Evolutionary conservation across 176 grass and related monocot species (phyloP).

Genomic region (Microstegium vimineum): DNA sequence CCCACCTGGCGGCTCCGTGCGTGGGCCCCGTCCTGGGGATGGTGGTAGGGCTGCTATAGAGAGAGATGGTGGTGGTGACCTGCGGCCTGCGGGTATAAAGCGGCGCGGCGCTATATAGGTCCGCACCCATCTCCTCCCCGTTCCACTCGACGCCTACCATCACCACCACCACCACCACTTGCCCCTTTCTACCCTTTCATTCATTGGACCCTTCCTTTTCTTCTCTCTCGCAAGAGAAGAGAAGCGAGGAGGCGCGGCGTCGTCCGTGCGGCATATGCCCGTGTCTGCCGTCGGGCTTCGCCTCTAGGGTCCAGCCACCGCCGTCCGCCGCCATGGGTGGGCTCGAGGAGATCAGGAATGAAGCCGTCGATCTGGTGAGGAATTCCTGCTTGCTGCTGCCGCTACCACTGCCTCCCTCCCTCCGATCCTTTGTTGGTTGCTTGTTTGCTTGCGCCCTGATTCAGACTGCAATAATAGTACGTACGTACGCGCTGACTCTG

Average conservation of each 20-base stretch:
- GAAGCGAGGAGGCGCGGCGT: neutral
- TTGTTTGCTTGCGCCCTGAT: fast-evolving
- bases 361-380: slow-evolving; percentile 93
- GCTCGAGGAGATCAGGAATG: slow-evolving; percentile 84
- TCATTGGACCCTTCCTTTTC: too few species aligned
- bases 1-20: slow-evolving; percentile 17
- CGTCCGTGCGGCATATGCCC: neutral
- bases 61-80: neutral
- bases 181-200: neutral
- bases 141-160: neutral
- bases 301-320: neutral
- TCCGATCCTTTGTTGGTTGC: neutral
- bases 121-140: neutral
- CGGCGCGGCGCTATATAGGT: slow-evolving; percentile 4
- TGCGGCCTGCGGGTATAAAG: slow-evolving; percentile 33
- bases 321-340: slow-evolving; percentile 44
- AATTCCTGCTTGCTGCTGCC: neutral
- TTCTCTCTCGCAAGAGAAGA: neutral
- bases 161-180: neutral
- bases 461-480: neutral
- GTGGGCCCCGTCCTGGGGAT: neutral
- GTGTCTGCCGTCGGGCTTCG: neutral
- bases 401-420: too few species aligned
- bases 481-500: neutral
- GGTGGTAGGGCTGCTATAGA: neutral